Percentiles rank a stretch among this genome's conserved stretches.
phyloP scores from a whole-genome alignment of 257 asterid genomes.

The Solanum tarapatanum region DNA sequence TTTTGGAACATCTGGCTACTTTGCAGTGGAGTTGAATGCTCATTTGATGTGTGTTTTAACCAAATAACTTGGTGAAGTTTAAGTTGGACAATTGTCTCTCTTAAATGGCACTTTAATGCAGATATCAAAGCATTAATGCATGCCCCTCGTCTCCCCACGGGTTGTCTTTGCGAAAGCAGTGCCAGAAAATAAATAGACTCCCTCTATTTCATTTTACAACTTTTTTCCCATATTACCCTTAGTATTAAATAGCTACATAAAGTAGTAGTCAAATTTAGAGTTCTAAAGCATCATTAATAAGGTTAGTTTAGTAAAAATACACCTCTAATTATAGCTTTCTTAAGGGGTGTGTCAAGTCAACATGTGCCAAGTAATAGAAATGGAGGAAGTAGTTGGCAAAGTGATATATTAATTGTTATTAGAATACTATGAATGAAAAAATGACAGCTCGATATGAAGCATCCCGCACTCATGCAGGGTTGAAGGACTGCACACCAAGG shows the following conservation, averaged over 20 bases:
- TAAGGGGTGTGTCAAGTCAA: too few species aligned
- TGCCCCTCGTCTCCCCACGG: background rate
- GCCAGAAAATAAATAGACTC: background rate
- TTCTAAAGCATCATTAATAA: too few species aligned
- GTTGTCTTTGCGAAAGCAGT: background rate
- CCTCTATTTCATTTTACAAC: too few species aligned
- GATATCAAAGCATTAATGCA: background rate
- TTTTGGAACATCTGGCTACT: background rate
- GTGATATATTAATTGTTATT: background rate
- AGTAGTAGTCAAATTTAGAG: too few species aligned
- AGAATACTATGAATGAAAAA: background rate
- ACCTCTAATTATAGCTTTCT: too few species aligned
- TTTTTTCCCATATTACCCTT: too few species aligned
- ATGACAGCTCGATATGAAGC: background rate
- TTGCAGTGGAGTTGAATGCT: background rate
- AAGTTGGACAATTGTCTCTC: background rate
- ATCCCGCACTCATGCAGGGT: background rate
- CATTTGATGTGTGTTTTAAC: background rate
- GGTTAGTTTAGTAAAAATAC: too few species aligned
- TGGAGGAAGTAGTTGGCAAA: background rate
- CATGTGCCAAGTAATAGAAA: too few species aligned
- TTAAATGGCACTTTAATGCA: background rate
- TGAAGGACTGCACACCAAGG: background rate
- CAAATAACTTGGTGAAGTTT: background rate
- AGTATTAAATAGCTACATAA: too few species aligned